Base-by-base conservation (phyloP, 2,329 filamentous ascomycete species). In the Fusarium robinianum region DNA sequence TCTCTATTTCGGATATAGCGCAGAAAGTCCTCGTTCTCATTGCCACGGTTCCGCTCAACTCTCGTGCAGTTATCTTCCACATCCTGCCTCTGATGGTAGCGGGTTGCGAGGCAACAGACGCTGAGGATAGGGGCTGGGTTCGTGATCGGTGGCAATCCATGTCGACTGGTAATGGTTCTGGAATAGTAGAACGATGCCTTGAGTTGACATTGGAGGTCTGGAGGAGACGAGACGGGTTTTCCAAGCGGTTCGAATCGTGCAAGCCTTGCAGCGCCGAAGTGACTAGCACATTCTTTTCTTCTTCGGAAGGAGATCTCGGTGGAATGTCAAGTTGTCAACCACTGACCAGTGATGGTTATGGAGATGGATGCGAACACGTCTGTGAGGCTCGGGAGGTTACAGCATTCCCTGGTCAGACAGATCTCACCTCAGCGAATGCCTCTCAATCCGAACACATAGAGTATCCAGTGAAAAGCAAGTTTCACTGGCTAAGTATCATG, bases 131-230 rank as follows among this genome's bases (percentile, higher is more conserved):
- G 14, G 29, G 42, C 17, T 51, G 49, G 49, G 41, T 51, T n/a
- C 49, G 40, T 10, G 33, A 46, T 5, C 45, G 49, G 11, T 51
- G 49, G 49, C 27, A 49, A 11, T 25, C 27, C 1, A 10, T 45
- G 9, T 33, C 31, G 3, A 33, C 33, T 4, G 49, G 45, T n/a
- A 51, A 45, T 18, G 40, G 21, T 4, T 51, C 49, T 8, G 49
- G 49, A 2, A 41, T 51, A 11, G 49, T 46, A 5, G 40, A 49
- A 9, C 32, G 49, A 5, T 51, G 49, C 17, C 15, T 51, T 1
- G 49, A 51, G 35, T 12, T 51, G n/a, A 51, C 49, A 3, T n/a
- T 16, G 17, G 49, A 51, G 29, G 45, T 51, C 6, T 51, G 49
- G 49, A 49, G 30, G 25, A 49, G 49, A 29, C 45, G 49, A 5